Evolutionary conservation across 345 rosid species (phyloP).

Genomic region (Odontarrhena argentea): DNA sequence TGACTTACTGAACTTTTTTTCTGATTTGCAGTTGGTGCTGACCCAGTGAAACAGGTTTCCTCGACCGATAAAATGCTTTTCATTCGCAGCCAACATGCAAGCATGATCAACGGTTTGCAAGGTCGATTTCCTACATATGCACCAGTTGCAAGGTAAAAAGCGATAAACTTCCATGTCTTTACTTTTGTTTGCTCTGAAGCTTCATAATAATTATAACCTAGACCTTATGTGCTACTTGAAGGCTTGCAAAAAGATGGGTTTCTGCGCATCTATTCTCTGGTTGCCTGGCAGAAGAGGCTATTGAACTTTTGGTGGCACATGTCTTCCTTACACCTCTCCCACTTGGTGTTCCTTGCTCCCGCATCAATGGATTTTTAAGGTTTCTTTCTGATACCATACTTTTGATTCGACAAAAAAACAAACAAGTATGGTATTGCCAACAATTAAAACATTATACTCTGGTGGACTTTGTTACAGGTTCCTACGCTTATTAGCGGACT

Average conservation of each 20-base stretch:
- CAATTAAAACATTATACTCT: neutral
- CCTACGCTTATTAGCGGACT: conserved; percentile 71
- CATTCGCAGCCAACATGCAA: conserved; percentile 80
- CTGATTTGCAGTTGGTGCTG: conserved; percentile 54
- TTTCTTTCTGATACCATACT: conserved; percentile 35
- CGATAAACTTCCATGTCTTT: conserved; percentile 12
- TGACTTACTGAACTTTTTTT: conserved; percentile 26
- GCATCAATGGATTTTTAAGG: conserved; percentile 88
- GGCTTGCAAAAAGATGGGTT: conserved; percentile 98
- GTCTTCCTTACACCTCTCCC: conserved; percentile 82
- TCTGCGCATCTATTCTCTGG: conserved; percentile 91
- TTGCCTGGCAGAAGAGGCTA: conserved; percentile 82
- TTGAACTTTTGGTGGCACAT: conserved; percentile 81
- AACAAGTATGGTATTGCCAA: conserved; percentile 8
- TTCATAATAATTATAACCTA: neutral
- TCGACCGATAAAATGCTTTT: conserved; percentile 70
- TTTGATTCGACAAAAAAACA: conserved; percentile 13
- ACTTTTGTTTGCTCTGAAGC: conserved; percentile 22
- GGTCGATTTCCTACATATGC: conserved; percentile 66
- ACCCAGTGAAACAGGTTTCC: conserved; percentile 57
- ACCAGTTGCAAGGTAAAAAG: conserved; percentile 68
- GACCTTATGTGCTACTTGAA: conserved; percentile 33
- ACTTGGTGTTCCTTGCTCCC: conserved; percentile 75
- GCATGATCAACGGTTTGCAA: conserved; percentile 89
- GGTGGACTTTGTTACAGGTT: conserved; percentile 57